Evolutionary conservation across 108 stramenopile genomes (phyloP).

Genomic region (Cyclotella kingstonii): DNA sequence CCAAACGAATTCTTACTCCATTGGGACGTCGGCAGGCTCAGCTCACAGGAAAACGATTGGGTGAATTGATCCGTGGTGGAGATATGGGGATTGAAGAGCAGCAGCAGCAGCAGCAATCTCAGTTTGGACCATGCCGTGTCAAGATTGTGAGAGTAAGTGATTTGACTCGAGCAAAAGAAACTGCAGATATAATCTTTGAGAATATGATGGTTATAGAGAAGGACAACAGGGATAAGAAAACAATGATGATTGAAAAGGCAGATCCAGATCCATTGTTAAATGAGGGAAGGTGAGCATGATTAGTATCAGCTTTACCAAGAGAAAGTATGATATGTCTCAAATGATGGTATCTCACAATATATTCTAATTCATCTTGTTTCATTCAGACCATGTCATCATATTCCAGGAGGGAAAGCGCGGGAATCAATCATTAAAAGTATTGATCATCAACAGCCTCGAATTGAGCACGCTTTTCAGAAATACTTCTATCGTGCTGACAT

Average conservation of each 20-base stretch:
- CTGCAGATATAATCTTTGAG: conserved; percentile 75
- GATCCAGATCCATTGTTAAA: conserved; percentile 81
- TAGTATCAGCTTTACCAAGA: too few relatives aligned
- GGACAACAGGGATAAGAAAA: conserved; percentile 1
- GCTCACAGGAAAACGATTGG: conserved; percentile 73
- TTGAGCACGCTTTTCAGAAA: conserved; percentile 83
- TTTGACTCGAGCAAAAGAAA: conserved; percentile 86
- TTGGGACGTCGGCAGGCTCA: conserved; percentile 85
- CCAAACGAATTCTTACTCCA: conserved; percentile 74
- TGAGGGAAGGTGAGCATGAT: conserved; percentile 79
- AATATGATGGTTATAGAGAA: conserved; percentile 55
- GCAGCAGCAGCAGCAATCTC: too few relatives aligned
- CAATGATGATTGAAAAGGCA: conserved; percentile 34
- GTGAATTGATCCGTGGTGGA: conserved; percentile 59
- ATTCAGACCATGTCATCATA: conserved; percentile 62
- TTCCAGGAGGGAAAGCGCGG: conserved; percentile 67
- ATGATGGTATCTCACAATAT: neutral
- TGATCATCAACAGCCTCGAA: conserved; percentile 75
- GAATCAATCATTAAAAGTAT: conserved; percentile 49
- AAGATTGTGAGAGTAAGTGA: conserved; percentile 75
- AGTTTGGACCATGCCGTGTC: conserved; percentile 73
- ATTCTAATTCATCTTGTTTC: neutral
- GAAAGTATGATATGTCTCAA: too few relatives aligned
- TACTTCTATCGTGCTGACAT: conserved; percentile 79
- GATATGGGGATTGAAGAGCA: too few relatives aligned